A percentile compares a stretch with the other conserved stretches of the same genome.
Evolutionary conservation across 2,329 filamentous ascomycete genomes (phyloP).

Genomic region (Fusarium gaditjirri): DNA sequence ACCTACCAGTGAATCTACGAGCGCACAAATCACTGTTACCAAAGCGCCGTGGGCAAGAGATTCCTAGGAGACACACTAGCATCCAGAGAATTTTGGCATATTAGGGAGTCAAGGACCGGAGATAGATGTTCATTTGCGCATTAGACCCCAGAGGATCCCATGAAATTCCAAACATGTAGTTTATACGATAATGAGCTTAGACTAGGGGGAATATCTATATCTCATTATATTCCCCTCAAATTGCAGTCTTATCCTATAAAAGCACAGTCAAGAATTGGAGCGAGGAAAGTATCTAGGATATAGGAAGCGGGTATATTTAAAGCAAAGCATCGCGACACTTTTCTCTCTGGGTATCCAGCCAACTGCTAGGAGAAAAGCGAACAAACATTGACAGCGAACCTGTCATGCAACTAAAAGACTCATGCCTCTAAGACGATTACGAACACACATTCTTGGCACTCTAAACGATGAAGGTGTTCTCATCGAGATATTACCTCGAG

Average conservation of each 20-base stretch:
- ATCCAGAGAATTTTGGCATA: not conserved
- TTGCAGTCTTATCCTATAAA: not conserved
- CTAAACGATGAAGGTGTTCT: conserved; percentile 6
- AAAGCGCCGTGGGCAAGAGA: conserved; percentile 60
- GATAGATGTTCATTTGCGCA: conserved; percentile 27
- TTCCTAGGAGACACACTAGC: not conserved
- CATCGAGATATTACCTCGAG: not conserved
- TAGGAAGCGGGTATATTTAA: conserved; percentile 46
- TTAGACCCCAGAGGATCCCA: conserved; percentile 17
- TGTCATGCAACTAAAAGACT: conserved; percentile 3
- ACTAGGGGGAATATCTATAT: not conserved
- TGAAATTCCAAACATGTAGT: not conserved
- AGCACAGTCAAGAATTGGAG: not conserved
- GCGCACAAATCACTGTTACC: conserved; percentile 54
- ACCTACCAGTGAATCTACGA: conserved; percentile 46
- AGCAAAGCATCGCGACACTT: conserved; percentile 42
- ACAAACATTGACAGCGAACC: conserved; percentile 7
- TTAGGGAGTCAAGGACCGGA: conserved; percentile 3
- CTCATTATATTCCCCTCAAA: not conserved
- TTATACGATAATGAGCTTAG: not conserved
- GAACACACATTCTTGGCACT: not conserved
- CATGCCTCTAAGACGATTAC: conserved; percentile 5
- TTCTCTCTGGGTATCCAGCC: conserved; percentile 49
- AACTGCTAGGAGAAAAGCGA: conserved; percentile 43
- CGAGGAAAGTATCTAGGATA: not conserved